Percentiles rank a stretch among this genome's conserved stretches.
phyloP scores from a whole-genome alignment of 495 filamentous ascomycete genomes.

The Podospora pseudoanserina region DNA sequence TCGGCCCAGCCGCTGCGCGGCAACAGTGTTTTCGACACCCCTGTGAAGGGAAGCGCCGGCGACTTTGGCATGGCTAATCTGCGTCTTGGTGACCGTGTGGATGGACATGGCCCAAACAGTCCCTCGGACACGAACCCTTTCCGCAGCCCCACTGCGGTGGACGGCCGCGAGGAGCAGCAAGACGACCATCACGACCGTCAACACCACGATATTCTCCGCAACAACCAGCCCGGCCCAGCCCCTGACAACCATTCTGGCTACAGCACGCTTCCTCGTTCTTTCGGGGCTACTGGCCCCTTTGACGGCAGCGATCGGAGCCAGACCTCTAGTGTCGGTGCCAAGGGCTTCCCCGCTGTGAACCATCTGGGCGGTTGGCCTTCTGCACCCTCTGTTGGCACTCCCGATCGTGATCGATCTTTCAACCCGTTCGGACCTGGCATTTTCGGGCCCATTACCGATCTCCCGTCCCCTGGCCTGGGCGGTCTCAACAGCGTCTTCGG shows the following conservation, averaged over 20 bases:
- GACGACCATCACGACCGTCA: conserved; percentile 55
- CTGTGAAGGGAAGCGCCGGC: conserved; percentile 53
- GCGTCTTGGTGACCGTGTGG: conserved; percentile 53
- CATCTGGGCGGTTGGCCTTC: conserved; percentile 66
- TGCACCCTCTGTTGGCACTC: conserved; percentile 64
- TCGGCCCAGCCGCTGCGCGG: conserved; percentile 34
- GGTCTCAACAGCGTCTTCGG: conserved; percentile 54
- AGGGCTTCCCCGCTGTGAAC: conserved; percentile 65
- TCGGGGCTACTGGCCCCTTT: conserved; percentile 48
- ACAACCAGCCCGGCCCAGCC: conserved; percentile 33
- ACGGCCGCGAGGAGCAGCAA: conserved; percentile 66
- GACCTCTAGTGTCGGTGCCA: conserved; percentile 76
- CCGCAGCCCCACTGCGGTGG: conserved; percentile 63
- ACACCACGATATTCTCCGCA: conserved; percentile 55
- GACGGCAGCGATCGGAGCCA: conserved; percentile 81
- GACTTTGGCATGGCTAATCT: conserved; percentile 84
- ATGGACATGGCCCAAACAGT: conserved; percentile 60
- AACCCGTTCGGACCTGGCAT: conserved; percentile 66
- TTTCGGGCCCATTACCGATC: conserved; percentile 66
- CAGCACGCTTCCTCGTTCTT: conserved; percentile 45
- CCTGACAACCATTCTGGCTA: conserved; percentile 45
- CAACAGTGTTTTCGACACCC: conserved; percentile 50
- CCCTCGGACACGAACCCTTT: conserved; percentile 98
- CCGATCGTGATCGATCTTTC: conserved; percentile 66
- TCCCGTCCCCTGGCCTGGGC: conserved; percentile 69